These are phyloP conservation scores for Tardiomyces depauwii DNA, from an alignment of 1,139 yeast species.

Conservation along the genomic window DNA sequence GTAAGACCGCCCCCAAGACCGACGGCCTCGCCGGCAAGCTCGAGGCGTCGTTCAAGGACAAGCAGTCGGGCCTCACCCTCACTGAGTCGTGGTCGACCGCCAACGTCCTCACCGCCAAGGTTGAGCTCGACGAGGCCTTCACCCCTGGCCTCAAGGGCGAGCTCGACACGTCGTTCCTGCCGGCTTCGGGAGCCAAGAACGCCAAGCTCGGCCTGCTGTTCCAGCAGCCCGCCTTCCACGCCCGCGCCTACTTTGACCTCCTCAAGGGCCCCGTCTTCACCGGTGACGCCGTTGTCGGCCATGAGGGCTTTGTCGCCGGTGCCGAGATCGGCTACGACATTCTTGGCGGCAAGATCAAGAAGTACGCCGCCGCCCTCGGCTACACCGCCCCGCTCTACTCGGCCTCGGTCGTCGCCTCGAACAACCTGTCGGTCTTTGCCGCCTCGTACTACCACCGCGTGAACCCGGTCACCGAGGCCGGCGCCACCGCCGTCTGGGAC, in stretches of 20 bases:
- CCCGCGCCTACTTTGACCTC: constrained; percentile 91
- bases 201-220: constrained; percentile 88
- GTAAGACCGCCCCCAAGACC: constrained; percentile 70
- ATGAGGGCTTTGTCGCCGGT: constrained; percentile 95
- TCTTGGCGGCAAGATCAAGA: constrained; percentile 82
- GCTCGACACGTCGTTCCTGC: constrained; percentile 78
- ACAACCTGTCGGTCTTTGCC: constrained; percentile 82
- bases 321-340: constrained; percentile 97
- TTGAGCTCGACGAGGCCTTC: constrained; percentile 83
- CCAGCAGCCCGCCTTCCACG: constrained; percentile 87
- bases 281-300: constrained; percentile 92
- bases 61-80: constrained; percentile 82
- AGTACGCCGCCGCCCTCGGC: constrained; percentile 91
- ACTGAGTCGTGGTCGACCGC: constrained; percentile 98
- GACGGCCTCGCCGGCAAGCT: constrained; percentile 80
- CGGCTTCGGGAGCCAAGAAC: constrained; percentile 70
- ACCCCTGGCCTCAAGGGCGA: constrained; percentile 95
- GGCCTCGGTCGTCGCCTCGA: constrained; percentile 78
- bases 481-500: constrained; percentile 97
- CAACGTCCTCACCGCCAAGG: constrained; percentile 83
- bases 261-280: constrained; percentile 92
- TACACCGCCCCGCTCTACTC: constrained; percentile 84
- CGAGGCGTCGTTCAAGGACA: constrained; percentile 90
- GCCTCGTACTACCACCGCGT: constrained; percentile 98
- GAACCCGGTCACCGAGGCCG: constrained; percentile 84